Evolutionary conservation across 1,284 basidiomycete species (phyloP).

Genomic region (Ustilago xerochloae): DNA sequence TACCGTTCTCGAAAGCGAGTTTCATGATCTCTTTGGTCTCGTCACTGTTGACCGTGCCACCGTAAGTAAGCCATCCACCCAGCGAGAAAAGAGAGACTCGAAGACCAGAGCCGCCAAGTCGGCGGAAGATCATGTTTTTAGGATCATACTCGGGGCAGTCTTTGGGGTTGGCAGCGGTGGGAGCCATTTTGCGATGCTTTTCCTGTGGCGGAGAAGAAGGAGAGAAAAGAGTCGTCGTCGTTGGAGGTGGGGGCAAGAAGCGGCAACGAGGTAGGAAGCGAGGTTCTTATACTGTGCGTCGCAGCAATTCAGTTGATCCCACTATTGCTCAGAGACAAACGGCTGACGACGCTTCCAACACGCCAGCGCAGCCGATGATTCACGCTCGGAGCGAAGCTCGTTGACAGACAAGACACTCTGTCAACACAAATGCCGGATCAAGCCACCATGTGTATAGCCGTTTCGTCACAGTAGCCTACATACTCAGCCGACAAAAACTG

Average conservation of each 20-base stretch:
- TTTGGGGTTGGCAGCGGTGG: conserved; percentile 51
- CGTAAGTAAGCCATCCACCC: conserved; percentile 57
- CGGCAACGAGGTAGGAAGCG: no score
- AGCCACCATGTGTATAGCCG: conserved; percentile 7
- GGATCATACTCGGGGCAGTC: conserved; percentile 56
- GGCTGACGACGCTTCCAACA: not conserved
- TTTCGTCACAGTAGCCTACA: no score
- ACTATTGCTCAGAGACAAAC: not conserved
- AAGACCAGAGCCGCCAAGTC: conserved; percentile 52
- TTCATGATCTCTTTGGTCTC: conserved; percentile 51
- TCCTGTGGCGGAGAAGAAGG: no score
- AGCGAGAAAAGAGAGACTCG: conserved; percentile 56
- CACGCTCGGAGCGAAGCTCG: conserved; percentile 20
- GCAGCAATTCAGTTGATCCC: not conserved
- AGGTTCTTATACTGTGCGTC: conserved; percentile 5
- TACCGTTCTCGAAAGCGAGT: conserved; percentile 70
- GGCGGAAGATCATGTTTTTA: conserved; percentile 62
- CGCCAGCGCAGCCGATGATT: not conserved
- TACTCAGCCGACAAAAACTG: no score
- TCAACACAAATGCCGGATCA: not conserved
- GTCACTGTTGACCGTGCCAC: conserved; percentile 49
- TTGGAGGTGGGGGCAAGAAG: not conserved
- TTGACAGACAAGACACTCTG: not conserved
- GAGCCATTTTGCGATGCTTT: conserved; percentile 28
- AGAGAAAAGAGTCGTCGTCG: not conserved